Percentiles rank a stretch among this genome's conserved stretches.
Conservation (phyloP, 495 filamentous ascomycete species). For the Penicillium desertorum region DNA sequence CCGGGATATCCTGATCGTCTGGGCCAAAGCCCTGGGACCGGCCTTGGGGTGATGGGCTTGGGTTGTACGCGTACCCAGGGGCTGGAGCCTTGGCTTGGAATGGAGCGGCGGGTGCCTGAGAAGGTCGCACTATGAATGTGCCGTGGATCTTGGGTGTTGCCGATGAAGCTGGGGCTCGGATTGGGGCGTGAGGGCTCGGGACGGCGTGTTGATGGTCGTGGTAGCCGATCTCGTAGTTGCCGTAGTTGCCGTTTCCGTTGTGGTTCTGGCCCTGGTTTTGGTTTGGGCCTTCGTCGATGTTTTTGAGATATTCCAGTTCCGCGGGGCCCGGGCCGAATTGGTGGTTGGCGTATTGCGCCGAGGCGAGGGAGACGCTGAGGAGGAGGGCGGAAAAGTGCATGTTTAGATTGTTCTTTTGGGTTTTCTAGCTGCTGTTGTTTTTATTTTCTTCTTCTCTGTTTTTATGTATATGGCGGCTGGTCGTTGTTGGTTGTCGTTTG, state of each 20-base stretch:
- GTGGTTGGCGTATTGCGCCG: background rate
- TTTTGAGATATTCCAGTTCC: background rate
- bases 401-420: background rate
- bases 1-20: background rate
- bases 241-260: background rate
- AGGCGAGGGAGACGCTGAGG: conserved; percentile 13
- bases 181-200: background rate
- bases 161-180: background rate
- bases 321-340: background rate
- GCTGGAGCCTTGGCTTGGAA: background rate
- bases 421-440: background rate
- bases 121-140: background rate
- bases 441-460: background rate
- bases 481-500: background rate
- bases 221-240: background rate
- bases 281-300: background rate
- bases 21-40: background rate
- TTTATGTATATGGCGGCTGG: background rate
- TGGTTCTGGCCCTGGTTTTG: background rate
- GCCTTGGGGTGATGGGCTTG: background rate
- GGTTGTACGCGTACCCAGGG: background rate
- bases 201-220: background rate
- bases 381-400: conserved; percentile 22
- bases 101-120: background rate
- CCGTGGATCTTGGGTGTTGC: background rate